These are phyloP conservation scores for Deuterostichococcus epilithicus DNA, from an alignment of 139 green algal species.

Conservation along the genomic window DNA sequence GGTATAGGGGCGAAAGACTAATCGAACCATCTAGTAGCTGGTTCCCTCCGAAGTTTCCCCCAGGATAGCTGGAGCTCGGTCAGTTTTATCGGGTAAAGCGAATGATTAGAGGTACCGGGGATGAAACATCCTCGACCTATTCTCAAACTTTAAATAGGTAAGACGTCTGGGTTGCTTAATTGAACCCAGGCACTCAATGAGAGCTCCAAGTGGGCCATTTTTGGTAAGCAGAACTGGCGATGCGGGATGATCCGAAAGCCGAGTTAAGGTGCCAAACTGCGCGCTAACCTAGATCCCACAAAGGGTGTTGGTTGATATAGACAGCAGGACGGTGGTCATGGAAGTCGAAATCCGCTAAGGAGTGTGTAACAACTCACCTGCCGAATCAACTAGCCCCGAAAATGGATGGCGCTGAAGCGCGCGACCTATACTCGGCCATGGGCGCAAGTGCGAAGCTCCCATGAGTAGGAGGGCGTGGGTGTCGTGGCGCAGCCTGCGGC, in stretches of 20 bases:
- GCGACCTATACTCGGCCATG: conserved; percentile 84
- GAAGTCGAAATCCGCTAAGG: conserved; percentile 97
- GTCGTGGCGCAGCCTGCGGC: conserved; percentile 72
- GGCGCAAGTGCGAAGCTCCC: conserved; percentile 74
- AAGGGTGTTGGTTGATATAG: conserved; percentile 93
- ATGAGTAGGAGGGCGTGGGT: conserved; percentile 91
- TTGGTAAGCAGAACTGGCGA: conserved; percentile 97
- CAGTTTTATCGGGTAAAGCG: conserved; percentile 89
- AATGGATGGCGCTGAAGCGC: conserved; percentile 95
- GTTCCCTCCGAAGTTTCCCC: conserved; percentile 93
- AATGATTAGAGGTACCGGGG: conserved; percentile 90
- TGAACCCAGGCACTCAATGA: conserved; percentile 76
- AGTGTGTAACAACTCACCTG: conserved; percentile 98
- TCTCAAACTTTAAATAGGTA: conserved; percentile 96
- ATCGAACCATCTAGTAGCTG: conserved; percentile 97
- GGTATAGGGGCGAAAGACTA: conserved; percentile 98
- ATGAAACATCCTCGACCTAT: conserved; percentile 85
- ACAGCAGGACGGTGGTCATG: conserved; percentile 95
- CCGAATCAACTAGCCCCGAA: conserved; percentile 95
- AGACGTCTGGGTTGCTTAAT: conserved; percentile 78
- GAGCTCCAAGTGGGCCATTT: conserved; percentile 89
- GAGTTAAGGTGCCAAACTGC: conserved; percentile 85
- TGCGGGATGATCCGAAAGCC: conserved; percentile 92
- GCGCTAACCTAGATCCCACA: conserved; percentile 92
- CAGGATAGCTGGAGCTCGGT: conserved; percentile 84